Conservation (phyloP, 768 basidiomycete genomes). For the Tylopilus cervinicoccineus region DNA sequence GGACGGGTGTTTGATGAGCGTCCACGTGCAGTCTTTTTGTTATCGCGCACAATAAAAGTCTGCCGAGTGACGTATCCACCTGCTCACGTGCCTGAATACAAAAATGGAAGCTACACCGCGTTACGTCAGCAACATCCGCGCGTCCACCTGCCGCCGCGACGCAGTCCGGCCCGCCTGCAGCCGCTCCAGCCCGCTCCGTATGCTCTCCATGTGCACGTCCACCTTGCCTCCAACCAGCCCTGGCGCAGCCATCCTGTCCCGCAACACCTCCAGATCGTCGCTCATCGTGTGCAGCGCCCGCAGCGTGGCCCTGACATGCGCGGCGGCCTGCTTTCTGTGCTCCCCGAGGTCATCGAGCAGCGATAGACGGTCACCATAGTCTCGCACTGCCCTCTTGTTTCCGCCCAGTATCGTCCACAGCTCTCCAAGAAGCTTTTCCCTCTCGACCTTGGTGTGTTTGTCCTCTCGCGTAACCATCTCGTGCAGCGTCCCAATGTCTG, state of each 20-base stretch:
- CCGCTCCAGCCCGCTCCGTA: slow-evolving; percentile 56
- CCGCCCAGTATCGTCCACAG: slow-evolving; percentile 72
- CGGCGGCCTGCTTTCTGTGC: slow-evolving; percentile 59
- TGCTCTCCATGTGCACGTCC: slow-evolving; percentile 74
- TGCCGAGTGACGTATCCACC: no score
- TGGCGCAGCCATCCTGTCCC: slow-evolving; percentile 68
- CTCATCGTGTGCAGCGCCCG: slow-evolving; percentile 60
- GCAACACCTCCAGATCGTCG: slow-evolving; percentile 72
- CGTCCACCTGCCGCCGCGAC: slow-evolving; percentile 43
- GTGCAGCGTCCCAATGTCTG: slow-evolving; percentile 51
- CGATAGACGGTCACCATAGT: slow-evolving; percentile 46
- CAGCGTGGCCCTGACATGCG: slow-evolving; percentile 63
- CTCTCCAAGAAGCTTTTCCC: slow-evolving; percentile 53
- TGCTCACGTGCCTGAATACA: no score
- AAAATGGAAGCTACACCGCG: no score
- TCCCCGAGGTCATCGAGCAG: slow-evolving; percentile 52
- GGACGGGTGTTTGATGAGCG: slow-evolving; percentile 14
- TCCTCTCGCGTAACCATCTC: slow-evolving; percentile 61
- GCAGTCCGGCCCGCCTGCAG: slow-evolving; percentile 50
- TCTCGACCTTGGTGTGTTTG: slow-evolving; percentile 38
- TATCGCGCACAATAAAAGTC: slow-evolving; percentile 25
- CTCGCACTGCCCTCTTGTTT: slow-evolving; percentile 47
- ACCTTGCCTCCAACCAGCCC: slow-evolving; percentile 55
- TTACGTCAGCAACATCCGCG: slow-evolving; percentile 43
- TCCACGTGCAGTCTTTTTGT: slow-evolving; percentile 20